Evolutionary conservation across 2,329 filamentous ascomycete genomes (phyloP).

Genomic region (Cordyceps pruinosa): DNA sequence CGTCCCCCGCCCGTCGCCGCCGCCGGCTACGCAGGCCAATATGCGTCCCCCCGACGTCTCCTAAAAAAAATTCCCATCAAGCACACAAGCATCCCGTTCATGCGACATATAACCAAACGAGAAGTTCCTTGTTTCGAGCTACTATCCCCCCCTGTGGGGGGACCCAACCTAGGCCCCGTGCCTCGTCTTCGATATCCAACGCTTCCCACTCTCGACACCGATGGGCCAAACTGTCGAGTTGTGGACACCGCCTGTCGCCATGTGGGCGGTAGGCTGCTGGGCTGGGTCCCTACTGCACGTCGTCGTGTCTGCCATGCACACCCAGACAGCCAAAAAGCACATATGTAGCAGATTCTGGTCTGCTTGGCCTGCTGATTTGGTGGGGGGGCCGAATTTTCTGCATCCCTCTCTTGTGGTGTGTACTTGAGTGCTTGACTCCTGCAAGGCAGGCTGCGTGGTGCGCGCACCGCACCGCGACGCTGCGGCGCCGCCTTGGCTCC

Average conservation of each 20-base stretch:
- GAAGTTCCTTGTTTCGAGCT: neutral
- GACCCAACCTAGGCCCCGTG: neutral
- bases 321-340: neutral
- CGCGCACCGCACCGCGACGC: neutral
- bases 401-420: neutral
- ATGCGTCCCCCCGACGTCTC: neutral
- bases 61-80: neutral
- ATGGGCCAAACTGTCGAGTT: neutral
- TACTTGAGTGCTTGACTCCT: too few relatives aligned
- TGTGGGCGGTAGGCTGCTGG: constrained; percentile 7
- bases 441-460: constrained; percentile 2
- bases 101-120: neutral
- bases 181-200: neutral
- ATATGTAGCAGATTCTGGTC: neutral
- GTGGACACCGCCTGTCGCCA: neutral
- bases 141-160: neutral
- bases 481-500: neutral
- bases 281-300: neutral
- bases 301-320: constrained; percentile 2
- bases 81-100: neutral
- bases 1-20: neutral
- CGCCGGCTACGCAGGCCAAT: neutral
- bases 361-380: neutral
- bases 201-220: constrained; percentile 6
- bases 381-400: neutral